These are phyloP conservation scores for Botrytis galanthina DNA, from an alignment of 2,329 filamentous ascomycete genomes.

Conservation along the genomic window DNA sequence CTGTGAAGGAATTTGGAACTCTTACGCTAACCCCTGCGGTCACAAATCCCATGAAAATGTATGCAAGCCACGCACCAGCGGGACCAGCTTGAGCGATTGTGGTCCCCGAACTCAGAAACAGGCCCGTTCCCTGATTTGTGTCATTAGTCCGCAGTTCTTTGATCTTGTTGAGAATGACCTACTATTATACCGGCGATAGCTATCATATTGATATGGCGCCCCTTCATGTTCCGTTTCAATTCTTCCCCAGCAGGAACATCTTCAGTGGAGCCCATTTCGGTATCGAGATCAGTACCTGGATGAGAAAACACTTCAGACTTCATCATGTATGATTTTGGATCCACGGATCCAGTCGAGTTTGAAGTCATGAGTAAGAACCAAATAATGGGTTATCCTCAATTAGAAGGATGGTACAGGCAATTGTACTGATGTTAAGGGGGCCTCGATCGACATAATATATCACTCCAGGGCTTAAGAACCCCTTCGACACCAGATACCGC, in stretches of 20 bases:
- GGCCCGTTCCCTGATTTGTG: constrained; percentile 45
- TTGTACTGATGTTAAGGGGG: background rate
- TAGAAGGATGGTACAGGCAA: background rate
- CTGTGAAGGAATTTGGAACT: background rate
- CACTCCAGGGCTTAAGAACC: background rate
- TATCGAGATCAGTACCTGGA: background rate
- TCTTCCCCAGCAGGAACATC: constrained; percentile 19
- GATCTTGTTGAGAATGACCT: constrained; percentile 53
- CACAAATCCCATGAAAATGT: constrained; percentile 47
- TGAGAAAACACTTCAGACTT: background rate
- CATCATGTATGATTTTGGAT: constrained; percentile 2
- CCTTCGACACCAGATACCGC: background rate
- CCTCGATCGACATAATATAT: background rate
- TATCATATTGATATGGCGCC: constrained; percentile 45
- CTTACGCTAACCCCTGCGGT: constrained; percentile 49
- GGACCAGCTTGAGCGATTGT: constrained; percentile 50
- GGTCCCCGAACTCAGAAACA: constrained; percentile 51
- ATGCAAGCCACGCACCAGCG: constrained; percentile 44
- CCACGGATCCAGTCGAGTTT: background rate
- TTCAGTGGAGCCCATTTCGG: constrained; percentile 15
- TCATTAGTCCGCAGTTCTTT: background rate
- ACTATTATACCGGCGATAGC: constrained; percentile 44
- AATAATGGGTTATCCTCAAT: background rate
- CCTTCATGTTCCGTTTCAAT: constrained; percentile 49
- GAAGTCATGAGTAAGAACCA: background rate